Conservation (phyloP, 345 rosid species). For the Pseudoturritis turrita region DNA sequence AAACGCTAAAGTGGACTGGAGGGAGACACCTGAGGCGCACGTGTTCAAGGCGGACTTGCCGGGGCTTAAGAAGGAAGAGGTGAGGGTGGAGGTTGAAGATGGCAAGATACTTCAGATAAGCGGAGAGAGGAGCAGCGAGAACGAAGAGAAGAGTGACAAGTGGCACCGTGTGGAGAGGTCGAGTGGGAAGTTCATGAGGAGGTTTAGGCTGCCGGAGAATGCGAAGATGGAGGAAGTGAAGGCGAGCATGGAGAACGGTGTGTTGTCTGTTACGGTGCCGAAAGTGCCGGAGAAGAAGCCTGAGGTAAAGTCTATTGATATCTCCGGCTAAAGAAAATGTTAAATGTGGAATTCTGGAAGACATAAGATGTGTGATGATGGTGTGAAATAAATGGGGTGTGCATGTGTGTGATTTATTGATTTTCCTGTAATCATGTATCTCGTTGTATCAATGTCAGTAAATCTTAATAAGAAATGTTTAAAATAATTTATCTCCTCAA, state of each 20-base stretch:
- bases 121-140: conserved; percentile 30
- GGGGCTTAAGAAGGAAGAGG: conserved; percentile 29
- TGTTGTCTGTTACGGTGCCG: conserved; percentile 18
- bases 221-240: conserved; percentile 30
- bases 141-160: conserved; percentile 32
- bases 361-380: too few species aligned
- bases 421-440: too few species aligned
- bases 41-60: conserved; percentile 35
- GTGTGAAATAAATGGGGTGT: too few species aligned
- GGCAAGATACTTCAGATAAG: conserved; percentile 26
- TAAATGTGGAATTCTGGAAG: too few species aligned
- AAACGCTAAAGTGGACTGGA: conserved; percentile 29
- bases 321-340: conserved; percentile 9
- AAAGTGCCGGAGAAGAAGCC: conserved; percentile 24
- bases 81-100: conserved; percentile 35
- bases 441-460: too few species aligned
- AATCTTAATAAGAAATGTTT: too few species aligned
- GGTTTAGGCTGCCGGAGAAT: conserved; percentile 28
- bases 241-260: conserved; percentile 33
- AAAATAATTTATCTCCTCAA: too few species aligned
- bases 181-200: conserved; percentile 29
- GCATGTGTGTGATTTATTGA: too few species aligned
- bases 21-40: conserved; percentile 32
- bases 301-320: conserved; percentile 28
- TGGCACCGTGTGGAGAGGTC: conserved; percentile 34